Base-by-base conservation (phyloP, 2,329 filamentous ascomycete species). In the Hortaea sp. region DNA sequence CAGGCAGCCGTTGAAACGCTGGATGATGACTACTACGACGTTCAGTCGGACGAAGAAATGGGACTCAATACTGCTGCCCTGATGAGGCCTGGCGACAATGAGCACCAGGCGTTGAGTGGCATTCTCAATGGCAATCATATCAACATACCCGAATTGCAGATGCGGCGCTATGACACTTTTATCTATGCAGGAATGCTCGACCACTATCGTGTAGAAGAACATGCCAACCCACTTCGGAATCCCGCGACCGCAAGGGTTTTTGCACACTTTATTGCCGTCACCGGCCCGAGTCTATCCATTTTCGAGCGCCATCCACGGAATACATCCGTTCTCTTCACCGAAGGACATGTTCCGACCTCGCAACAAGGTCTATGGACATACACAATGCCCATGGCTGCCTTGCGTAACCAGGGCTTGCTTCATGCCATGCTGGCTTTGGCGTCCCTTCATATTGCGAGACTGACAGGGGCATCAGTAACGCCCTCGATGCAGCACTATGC, bases 401-500 rank as follows among this genome's bases (percentile, higher is more conserved):
- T 97, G 43, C 82, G 83, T 47, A 80, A 95, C 56, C 86, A 88
- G n/a, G 87, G 84, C 0, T 74, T 97, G 0, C 75, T 97, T 13
- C 90, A 97, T 60, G 85, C 89, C 6, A 94, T 97, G 65, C 77
- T 97, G 32, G 90, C 90, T 0, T 66, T 95, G 32, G 83, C 84
- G 27, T 90, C 86, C 63, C 68, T 95, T 38, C 90, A 97, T 58
- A 89, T 95, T 57, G 84, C 90, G 29, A 86, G 85, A 56, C 72
- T 94, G 4, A 84, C 94, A 60, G 73, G 76, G 29, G 78, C 79
- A 1, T 84, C 86, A 0, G 76, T 81, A 1, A 89, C 85, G 0
- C 82, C 88, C 6, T 90, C 89, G 0, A 78, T 92, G 59, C 89
- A 92, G 59, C 92, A 98, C 63, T 97, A 97, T 54, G 87, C 92